A percentile compares a stretch with the other conserved stretches of the same genome.
Evolutionary conservation across 352 stramenopile species (phyloP).

Genomic region (Globisporangium camurandrum): DNA sequence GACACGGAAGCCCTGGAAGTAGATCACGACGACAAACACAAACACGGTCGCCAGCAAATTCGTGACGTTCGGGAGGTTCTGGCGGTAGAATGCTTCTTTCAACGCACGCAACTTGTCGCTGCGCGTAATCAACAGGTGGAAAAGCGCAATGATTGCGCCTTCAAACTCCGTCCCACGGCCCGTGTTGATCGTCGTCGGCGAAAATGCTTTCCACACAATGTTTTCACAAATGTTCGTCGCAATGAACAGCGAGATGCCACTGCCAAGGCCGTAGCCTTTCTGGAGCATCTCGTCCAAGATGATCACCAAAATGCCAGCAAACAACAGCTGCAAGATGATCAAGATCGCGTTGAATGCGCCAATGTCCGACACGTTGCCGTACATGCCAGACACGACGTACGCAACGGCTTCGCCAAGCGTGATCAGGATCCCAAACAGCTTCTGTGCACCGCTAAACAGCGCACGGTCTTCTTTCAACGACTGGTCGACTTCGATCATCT

Average conservation of each 20-base stretch:
- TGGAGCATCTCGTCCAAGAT: constrained; percentile 99
- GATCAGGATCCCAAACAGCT: constrained; percentile 99
- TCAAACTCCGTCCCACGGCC: constrained; percentile 99
- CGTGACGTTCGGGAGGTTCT: constrained; percentile 98
- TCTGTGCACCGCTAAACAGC: constrained; percentile 98
- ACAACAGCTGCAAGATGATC: constrained; percentile 99
- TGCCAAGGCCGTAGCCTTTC: constrained; percentile 99
- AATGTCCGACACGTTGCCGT: constrained; percentile 97
- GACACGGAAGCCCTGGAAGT: constrained; percentile 98
- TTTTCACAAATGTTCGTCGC: constrained; percentile 99
- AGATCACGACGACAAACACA: constrained; percentile 99
- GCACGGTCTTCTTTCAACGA: constrained; percentile 98
- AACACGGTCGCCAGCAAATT: constrained; percentile 98
- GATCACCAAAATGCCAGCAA: constrained; percentile 97
- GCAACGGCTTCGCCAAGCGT: constrained; percentile 97
- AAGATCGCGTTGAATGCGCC: constrained; percentile 97
- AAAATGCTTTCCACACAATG: constrained; percentile 99
- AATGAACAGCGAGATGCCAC: constrained; percentile 99
- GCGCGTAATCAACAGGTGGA: constrained; percentile 98
- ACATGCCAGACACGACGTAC: constrained; percentile 99
- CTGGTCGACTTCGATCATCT: constrained; percentile 99
- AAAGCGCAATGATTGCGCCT: constrained; percentile 98
- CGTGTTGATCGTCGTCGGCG: constrained; percentile 99
- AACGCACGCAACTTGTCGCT: constrained; percentile 97
- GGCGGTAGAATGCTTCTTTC: constrained; percentile 97